Conservation (phyloP, 2,329 filamentous ascomycete species). For the Trichophyton equinum region DNA sequence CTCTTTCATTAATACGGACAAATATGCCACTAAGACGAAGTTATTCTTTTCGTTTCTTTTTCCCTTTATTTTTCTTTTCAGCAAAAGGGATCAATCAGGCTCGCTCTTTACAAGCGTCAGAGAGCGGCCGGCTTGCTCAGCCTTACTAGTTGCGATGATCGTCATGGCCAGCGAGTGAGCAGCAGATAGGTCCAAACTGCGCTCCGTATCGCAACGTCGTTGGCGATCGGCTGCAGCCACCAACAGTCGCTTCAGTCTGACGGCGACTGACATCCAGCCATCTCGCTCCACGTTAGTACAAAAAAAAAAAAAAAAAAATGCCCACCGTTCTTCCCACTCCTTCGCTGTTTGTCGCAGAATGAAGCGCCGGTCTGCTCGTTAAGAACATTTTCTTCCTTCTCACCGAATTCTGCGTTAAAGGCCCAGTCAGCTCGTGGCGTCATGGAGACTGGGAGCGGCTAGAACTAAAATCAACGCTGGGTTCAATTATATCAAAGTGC, state of each 20-base stretch:
- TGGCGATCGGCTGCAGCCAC: not conserved
- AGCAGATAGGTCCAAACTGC: not conserved
- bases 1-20: too few relatives aligned
- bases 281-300: not conserved
- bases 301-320: not conserved
- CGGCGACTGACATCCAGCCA: not conserved
- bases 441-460: not conserved
- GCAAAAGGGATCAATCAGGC: too few relatives aligned
- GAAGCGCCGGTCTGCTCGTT: not conserved
- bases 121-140: not conserved
- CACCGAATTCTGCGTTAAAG: not conserved
- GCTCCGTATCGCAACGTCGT: not conserved
- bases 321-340: not conserved
- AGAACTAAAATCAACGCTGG: not conserved
- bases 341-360: not conserved
- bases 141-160: slow-evolving; percentile 3
- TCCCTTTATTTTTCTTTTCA: not conserved
- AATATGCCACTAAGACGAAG: not conserved
- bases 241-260: not conserved
- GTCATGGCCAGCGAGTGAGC: not conserved
- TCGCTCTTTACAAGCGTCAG: not conserved
- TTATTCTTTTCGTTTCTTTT: not conserved
- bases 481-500: not conserved
- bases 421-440: not conserved
- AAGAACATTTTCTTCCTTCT: not conserved